Evolutionary conservation across 768 basidiomycete genomes (phyloP), one percentile per base, ranked within the genome.

Genomic region (Pholiota microspora): DNA sequence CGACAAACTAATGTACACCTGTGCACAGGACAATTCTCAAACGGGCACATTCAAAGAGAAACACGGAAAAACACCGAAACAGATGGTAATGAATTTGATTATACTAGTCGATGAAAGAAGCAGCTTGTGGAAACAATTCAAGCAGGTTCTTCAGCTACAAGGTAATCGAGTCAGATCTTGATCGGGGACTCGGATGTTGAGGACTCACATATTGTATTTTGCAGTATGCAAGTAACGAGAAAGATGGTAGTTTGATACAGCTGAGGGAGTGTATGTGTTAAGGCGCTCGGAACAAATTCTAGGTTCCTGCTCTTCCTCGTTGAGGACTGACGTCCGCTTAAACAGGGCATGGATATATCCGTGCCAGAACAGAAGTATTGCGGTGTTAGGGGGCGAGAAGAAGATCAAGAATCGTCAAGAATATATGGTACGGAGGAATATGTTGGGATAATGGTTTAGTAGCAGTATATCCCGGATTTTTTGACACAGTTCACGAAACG

Each of bases 401-500:
- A 60, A 25, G 55, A 46, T 48, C 57, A 59, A 50, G 53, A 51
- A 55, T 58, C 51, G 57, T 58, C 58, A 61, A 56, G 58, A 56
- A 56, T 56, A 28, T 40, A 56, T 28, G 54, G 42, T 61, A 61
- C 46, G 40, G 23, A 21, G 23, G 40, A 42, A 42, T 42, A 21
- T 21, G 23, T 12, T 23, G 40, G 12, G 51, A 51, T 32, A 51
- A 40, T 36, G 29, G 21, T 31, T 45, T 51, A 40, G 28, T 34
- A 44, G 51, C 51, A 10, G 36, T 52, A 38, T 49, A 36, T 42
- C 45, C 54, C 54, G 32, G 44, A 16, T 24, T 27, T 49, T 51
- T 38, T 57, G 55, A 54, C 34, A 54, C 40, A 45, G 58, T 66
- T 62, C 67, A 65, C 62, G 62, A 65, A 67, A 57, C 66, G 63